Evolutionary conservation across 2,329 filamentous ascomycete species (phyloP).

Genomic region (Alternaria ethzedia): DNA sequence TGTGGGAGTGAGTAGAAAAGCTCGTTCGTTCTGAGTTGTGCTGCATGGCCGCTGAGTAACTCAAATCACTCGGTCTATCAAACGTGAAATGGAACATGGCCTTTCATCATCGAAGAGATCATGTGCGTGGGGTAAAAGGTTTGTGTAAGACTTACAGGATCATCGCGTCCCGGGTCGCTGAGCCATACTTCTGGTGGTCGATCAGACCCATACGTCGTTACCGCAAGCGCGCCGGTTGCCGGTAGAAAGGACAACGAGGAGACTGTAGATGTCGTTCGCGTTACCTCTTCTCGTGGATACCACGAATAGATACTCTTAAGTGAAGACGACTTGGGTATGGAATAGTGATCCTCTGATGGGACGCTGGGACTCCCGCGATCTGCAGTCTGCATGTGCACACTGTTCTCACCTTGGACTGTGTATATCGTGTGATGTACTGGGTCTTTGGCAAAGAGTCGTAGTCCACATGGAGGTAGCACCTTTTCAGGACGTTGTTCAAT

Average conservation of each 20-base stretch:
- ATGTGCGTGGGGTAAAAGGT: neutral
- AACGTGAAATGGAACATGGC: neutral
- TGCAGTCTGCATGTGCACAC: conserved; percentile 23
- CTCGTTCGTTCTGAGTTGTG: neutral
- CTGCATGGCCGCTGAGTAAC: neutral
- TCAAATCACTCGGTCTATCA: neutral
- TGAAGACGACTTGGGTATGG: neutral
- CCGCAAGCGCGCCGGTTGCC: conserved; percentile 34
- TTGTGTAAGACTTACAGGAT: conserved; percentile 15
- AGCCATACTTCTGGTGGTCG: conserved; percentile 36
- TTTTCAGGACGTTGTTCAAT: conserved; percentile 9
- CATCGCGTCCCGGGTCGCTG: conserved; percentile 32
- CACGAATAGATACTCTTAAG: conserved; percentile 20
- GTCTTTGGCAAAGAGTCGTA: conserved; percentile 37
- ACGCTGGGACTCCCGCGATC: neutral
- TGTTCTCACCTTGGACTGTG: conserved; percentile 31
- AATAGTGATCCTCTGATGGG: neutral
- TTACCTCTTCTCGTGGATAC: conserved; percentile 29
- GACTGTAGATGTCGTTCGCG: conserved; percentile 33
- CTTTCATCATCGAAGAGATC: neutral
- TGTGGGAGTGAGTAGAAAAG: neutral
- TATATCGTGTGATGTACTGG: conserved; percentile 32
- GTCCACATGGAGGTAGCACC: conserved; percentile 11
- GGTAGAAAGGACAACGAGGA: conserved; percentile 41
- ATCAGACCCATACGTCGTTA: conserved; percentile 39